Base-by-base conservation (phyloP, 805 yeast species). In the Candida ovalis region DNA sequence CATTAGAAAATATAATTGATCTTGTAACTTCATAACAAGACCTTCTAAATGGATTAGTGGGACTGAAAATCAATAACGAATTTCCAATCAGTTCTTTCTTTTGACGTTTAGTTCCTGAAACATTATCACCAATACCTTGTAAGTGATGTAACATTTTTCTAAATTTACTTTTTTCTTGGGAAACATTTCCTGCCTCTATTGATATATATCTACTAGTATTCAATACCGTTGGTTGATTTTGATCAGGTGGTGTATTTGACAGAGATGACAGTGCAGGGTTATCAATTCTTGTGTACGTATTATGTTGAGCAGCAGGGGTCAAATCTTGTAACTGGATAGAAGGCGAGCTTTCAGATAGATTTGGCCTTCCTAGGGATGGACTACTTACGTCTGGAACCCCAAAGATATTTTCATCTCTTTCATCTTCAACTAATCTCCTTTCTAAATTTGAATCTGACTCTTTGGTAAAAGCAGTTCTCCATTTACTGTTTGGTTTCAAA, bases 21-120 rank as follows among this genome's bases (percentile, higher is more conserved):
- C 55, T 39, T 2, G 70, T 57, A 2, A 62, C 27, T 3, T 47
- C 38, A 0, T 74, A 74, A n/a, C 72, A 47, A n/a, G 44, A 47
- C 1, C 57, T 40, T 48, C 81, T 60, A 8, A 69, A 33, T 4
- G 44, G 39, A 45, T 67, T 68, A 18, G 55, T 51, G 1, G 76
- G 73, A 0, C 64, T 49, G 24, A 76, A 66, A 4, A 66, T 15
- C 8, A 66, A 62, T 6, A 76, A 46, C 0, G 80, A 73, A 10
- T 66, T 63, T 1, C 80, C 80, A 50, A 17, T 30, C 25, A 44
- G 27, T 36, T 36, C 10, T 10, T 18, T 32, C 3, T 15, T 18
- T 9, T 13, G 10, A 17, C 48, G 21, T 4, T 32, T 13, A 13
- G 51, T 48, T 12, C 51, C 51, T 13, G 51, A 48, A n/a, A 48